Percentiles rank a stretch among this genome's conserved stretches.
Conservation (phyloP, 2,329 filamentous ascomycete species). For the Endothia cerciana region DNA sequence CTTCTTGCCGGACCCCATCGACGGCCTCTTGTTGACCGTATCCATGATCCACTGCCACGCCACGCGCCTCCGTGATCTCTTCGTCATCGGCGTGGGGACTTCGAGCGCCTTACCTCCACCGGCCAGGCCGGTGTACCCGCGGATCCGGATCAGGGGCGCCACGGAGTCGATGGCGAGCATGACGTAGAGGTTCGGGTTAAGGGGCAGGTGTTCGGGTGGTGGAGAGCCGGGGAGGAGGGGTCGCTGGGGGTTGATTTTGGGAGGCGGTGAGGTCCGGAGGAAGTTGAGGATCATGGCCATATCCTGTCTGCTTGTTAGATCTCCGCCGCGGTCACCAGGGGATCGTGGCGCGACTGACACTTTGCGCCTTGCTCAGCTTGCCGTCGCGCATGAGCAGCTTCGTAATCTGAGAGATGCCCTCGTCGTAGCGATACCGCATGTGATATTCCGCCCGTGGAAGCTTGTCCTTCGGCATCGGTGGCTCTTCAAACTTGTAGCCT, state of each 20-base stretch:
- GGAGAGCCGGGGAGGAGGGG: constrained; percentile 78
- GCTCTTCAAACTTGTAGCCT: constrained; percentile 80
- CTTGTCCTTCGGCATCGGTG: constrained; percentile 64
- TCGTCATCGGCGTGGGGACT: constrained; percentile 75
- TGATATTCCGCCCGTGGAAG: constrained; percentile 50
- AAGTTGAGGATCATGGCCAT: constrained; percentile 82
- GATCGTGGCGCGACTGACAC: constrained; percentile 58
- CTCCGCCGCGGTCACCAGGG: neutral
- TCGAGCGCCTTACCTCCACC: constrained; percentile 87
- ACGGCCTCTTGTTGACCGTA: constrained; percentile 77
- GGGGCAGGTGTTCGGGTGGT: constrained; percentile 76
- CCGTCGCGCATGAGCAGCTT: constrained; percentile 91
- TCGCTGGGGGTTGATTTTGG: constrained; percentile 70
- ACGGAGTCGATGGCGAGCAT: constrained; percentile 91
- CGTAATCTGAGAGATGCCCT: constrained; percentile 83
- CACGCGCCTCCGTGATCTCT: constrained; percentile 74
- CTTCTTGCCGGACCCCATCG: constrained; percentile 69
- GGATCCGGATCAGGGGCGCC: constrained; percentile 82
- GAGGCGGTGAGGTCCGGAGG: constrained; percentile 82
- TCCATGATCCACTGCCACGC: constrained; percentile 91
- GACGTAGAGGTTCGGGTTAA: constrained; percentile 89
- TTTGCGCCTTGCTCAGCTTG: constrained; percentile 87
- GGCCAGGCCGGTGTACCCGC: constrained; percentile 73
- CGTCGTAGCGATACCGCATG: constrained; percentile 82
- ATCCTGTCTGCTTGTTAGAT: constrained; percentile 58